Conservation (phyloP, 495 filamentous ascomycete genomes). For the Neurospora discreta region DNA sequence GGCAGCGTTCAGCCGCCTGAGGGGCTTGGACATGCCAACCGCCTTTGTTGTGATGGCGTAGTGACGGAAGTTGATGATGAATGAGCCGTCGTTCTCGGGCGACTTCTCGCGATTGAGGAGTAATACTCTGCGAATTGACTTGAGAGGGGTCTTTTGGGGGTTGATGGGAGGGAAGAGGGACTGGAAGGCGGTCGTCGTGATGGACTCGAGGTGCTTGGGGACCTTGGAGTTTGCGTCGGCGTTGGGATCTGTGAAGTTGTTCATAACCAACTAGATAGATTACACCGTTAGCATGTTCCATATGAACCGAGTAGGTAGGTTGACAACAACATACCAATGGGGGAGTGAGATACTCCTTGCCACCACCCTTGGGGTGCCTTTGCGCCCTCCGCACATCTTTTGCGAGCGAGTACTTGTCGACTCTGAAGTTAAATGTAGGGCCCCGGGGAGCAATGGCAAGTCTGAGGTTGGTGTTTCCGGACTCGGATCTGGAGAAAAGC, state of each 20-base stretch:
- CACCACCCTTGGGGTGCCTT: slow-evolving; percentile 68
- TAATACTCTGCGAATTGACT: slow-evolving; percentile 79
- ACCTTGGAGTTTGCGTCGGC: slow-evolving; percentile 52
- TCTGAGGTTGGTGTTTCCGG: slow-evolving; percentile 86
- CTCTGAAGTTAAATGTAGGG: slow-evolving; percentile 85
- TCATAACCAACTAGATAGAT: slow-evolving; percentile 82
- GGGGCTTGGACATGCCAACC: slow-evolving; percentile 68
- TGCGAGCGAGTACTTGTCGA: slow-evolving; percentile 92
- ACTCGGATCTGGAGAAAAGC: slow-evolving; percentile 81
- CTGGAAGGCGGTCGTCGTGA: slow-evolving; percentile 93
- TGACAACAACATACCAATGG: slow-evolving; percentile 48
- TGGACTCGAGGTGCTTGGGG: slow-evolving; percentile 79
- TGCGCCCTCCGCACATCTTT: slow-evolving; percentile 76
- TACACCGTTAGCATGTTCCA: slow-evolving; percentile 5
- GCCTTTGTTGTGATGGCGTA: slow-evolving; percentile 88
- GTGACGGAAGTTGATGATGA: slow-evolving; percentile 83
- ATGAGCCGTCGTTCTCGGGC: slow-evolving; percentile 50
- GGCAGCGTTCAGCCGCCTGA: slow-evolving; percentile 82
- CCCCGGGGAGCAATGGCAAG: slow-evolving; percentile 82
- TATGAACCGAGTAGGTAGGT: background rate
- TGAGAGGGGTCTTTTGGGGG: slow-evolving; percentile 76
- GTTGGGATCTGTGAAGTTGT: slow-evolving; percentile 72
- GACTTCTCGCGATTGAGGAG: slow-evolving; percentile 71
- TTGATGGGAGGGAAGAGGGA: slow-evolving; percentile 94
- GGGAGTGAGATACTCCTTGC: slow-evolving; percentile 70